phyloP scores from a whole-genome alignment of 441 rosid species.

The Erodium trifolium region DNA sequence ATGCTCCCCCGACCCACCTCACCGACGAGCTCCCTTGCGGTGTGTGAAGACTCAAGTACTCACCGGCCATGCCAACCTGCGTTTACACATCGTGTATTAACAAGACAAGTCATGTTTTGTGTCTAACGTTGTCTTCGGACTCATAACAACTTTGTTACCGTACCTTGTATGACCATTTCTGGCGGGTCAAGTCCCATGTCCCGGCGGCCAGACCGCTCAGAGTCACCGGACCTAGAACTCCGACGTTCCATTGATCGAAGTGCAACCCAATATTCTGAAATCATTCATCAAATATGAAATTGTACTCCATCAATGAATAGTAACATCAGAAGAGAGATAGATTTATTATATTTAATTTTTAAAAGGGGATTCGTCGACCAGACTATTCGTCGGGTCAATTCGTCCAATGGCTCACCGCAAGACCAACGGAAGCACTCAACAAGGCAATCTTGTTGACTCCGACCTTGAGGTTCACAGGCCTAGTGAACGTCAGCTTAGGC shows the following conservation, averaged over 20 bases:
- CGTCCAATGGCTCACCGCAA: slow-evolving; percentile 23
- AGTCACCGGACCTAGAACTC: slow-evolving; percentile 56
- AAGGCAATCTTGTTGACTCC: slow-evolving; percentile 56
- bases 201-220: slow-evolving; percentile 48
- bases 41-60: slow-evolving; percentile 39
- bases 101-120: background rate
- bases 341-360: too few relatives aligned
- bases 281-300: too few relatives aligned
- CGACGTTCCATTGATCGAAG: slow-evolving; percentile 49
- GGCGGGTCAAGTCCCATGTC: slow-evolving; percentile 51
- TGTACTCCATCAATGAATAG: too few relatives aligned
- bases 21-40: slow-evolving; percentile 40
- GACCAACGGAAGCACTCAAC: slow-evolving; percentile 49
- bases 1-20: slow-evolving; percentile 48
- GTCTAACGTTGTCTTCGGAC: background rate
- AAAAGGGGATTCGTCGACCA: too few relatives aligned
- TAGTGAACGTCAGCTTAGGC: slow-evolving; percentile 37
- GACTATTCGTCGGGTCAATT: too few relatives aligned
- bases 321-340: too few relatives aligned
- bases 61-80: slow-evolving; percentile 57
- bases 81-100: background rate
- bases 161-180: slow-evolving; percentile 71
- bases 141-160: background rate
- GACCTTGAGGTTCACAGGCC: slow-evolving; percentile 39
- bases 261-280: slow-evolving; percentile 34